Base-by-base conservation (phyloP, 352 stramenopile genomes). In the Pythium rishiriense region DNA sequence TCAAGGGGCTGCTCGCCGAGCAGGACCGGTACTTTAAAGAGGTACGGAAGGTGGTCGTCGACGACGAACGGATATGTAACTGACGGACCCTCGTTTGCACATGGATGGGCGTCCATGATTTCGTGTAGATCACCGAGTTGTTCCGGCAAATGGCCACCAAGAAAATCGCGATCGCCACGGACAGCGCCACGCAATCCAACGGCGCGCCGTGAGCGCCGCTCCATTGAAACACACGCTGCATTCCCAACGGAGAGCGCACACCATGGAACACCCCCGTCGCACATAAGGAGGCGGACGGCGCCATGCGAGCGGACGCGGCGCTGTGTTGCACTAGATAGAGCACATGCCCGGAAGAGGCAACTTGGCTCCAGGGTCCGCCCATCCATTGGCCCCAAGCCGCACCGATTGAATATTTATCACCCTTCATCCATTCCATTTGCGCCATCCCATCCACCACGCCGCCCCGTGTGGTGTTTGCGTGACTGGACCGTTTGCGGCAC, bases 1-100 rank as follows among this genome's bases (percentile, higher is more conserved):
- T 85, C 22, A 79, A 79, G 42, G 66, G 77, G 51, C 68, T 92
- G 7, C 61, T 92, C 43, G 74, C 72, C 28, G 83, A 92, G 55
- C 83, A 92, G 60, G 79, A 74, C 46, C 62, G 58, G 26, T 48
- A 54, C 9, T 70, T 70, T 29, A 37, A 28, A 49, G 46, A 74
- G 62, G 68, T 74, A 35, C 19, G 66, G 17, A 25, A 14, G 8
- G 4, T 33, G 17, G 21, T 5, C 50, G 37, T 11, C 29, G 15
- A 11, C 4, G 28, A 29, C 15, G 3, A 33, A n/a, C n/a, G n/a
- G n/a, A 17, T 43, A 43, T 21, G 37, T 9, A 39, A n/a, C 3
- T 39, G 33, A 17, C 17, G 33, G 33, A 2, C 10, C 9, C 17
- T 9, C 11, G 7, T 39, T 11, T 4, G 7, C 33, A 9, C 43